Percentiles rank a stretch among this genome's conserved stretches.
phyloP scores from a whole-genome alignment of 768 basidiomycete species.

The Chiua virens region DNA sequence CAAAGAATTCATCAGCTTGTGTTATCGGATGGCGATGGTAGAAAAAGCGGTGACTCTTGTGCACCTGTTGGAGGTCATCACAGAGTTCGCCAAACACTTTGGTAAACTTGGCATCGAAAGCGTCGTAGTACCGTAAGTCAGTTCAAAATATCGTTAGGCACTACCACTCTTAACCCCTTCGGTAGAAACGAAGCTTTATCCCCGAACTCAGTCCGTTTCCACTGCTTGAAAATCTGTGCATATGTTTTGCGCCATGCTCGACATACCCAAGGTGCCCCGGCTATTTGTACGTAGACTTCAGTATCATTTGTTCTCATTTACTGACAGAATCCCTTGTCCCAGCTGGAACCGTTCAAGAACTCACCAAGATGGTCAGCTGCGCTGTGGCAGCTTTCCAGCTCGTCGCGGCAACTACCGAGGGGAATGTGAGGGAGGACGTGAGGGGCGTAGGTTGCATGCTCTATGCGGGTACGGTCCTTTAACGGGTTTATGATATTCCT shows the following conservation, averaged over 20 bases:
- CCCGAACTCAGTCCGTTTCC: constrained; percentile 41
- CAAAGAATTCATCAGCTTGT: constrained; percentile 85
- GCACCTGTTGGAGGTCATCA: constrained; percentile 69
- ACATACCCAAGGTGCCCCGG: constrained; percentile 50
- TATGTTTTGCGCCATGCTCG: constrained; percentile 75
- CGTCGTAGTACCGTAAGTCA: constrained; percentile 19
- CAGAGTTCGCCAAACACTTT: constrained; percentile 49
- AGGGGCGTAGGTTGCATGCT: constrained; percentile 76
- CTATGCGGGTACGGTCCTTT: constrained; percentile 57
- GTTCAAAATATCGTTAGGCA: background rate
- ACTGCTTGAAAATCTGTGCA: constrained; percentile 82
- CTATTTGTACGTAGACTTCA: constrained; percentile 44
- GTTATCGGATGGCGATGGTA: constrained; percentile 87
- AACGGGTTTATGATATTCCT: background rate
- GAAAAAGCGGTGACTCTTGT: constrained; percentile 73
- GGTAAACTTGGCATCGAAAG: constrained; percentile 28
- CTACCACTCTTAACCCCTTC: background rate
- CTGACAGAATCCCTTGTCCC: constrained; percentile 26
- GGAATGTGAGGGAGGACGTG: constrained; percentile 67
- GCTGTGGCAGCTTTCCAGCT: constrained; percentile 62
- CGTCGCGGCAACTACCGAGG: constrained; percentile 57
- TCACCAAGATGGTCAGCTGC: constrained; percentile 61
- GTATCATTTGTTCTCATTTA: constrained; percentile 7
- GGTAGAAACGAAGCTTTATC: constrained; percentile 33
- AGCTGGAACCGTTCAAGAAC: constrained; percentile 51